phyloP scores from a whole-genome alignment of 257 asterid species.

The Anisodus tanguticus region DNA sequence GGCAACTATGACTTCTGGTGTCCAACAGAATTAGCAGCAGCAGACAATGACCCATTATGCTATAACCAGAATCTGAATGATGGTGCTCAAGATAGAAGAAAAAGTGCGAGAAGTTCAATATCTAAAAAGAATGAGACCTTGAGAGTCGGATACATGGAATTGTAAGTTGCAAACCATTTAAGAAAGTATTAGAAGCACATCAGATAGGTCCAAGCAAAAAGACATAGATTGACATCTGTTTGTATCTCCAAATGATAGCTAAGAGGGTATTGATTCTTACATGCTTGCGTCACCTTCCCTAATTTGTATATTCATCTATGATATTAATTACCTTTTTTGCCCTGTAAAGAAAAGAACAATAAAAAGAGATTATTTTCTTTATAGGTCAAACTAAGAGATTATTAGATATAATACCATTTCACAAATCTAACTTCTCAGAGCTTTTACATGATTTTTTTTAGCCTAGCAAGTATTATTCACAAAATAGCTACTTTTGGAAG shows the following conservation, averaged over 20 bases:
- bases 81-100: neutral
- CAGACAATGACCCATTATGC: neutral
- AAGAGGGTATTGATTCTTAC: neutral
- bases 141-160: neutral
- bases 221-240: neutral
- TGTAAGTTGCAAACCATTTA: neutral
- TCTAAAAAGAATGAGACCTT: neutral
- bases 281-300: neutral
- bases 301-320: neutral
- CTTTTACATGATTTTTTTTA: no score
- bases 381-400: neutral
- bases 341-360: neutral
- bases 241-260: neutral
- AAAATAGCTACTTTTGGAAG: no score
- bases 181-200: neutral
- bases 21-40: conserved; percentile 11
- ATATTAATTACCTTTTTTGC: no score
- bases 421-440: neutral
- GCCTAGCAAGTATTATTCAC: no score
- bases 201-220: neutral
- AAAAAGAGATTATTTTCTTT: neutral
- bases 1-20: neutral
- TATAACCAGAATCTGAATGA: neutral
- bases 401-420: neutral
- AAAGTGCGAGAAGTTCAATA: neutral